Conservation (phyloP, 2,329 filamentous ascomycete species). For the Xylaria sp. region DNA sequence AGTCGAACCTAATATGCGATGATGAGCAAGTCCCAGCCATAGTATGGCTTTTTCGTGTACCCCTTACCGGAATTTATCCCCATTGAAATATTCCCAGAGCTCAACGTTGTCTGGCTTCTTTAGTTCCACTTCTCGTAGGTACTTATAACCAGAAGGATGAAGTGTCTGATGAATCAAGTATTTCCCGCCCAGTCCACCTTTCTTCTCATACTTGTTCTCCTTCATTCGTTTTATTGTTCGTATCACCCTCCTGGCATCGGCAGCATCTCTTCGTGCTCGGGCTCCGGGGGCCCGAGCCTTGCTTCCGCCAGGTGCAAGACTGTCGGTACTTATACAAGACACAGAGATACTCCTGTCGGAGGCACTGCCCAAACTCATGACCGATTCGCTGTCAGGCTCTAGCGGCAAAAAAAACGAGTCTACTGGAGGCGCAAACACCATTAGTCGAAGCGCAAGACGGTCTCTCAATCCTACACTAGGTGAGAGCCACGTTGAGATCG, state of each 20-base stretch:
- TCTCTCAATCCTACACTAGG: too few relatives aligned
- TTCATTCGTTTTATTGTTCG: slow-evolving; percentile 14
- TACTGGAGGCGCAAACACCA: not conserved
- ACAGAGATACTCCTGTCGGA: not conserved
- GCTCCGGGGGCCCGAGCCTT: not conserved
- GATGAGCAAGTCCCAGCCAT: not conserved
- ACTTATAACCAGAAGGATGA: slow-evolving; percentile 6
- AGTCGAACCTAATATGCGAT: slow-evolving; percentile 12
- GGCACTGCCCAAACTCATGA: not conserved
- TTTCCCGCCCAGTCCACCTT: slow-evolving; percentile 3
- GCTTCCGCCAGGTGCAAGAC: not conserved
- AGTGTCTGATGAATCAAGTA: slow-evolving; percentile 6
- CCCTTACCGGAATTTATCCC: slow-evolving; percentile 2
- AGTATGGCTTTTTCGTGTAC: not conserved
- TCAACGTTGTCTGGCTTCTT: not conserved
- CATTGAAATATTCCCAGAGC: not conserved
- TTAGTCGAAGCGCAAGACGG: too few relatives aligned
- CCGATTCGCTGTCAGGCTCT: not conserved
- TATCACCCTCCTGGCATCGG: slow-evolving; percentile 5
- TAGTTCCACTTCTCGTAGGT: slow-evolving; percentile 3
- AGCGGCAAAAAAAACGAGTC: not conserved
- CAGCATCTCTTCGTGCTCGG: slow-evolving; percentile 1
- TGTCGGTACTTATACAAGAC: slow-evolving; percentile 3
- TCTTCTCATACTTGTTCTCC: not conserved
- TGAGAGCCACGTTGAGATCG: too few relatives aligned